A percentile compares a stretch with the other conserved stretches of the same genome.
These are phyloP conservation scores for Linum trigynum DNA, from an alignment of 345 rosid species.

Conservation along the genomic window DNA sequence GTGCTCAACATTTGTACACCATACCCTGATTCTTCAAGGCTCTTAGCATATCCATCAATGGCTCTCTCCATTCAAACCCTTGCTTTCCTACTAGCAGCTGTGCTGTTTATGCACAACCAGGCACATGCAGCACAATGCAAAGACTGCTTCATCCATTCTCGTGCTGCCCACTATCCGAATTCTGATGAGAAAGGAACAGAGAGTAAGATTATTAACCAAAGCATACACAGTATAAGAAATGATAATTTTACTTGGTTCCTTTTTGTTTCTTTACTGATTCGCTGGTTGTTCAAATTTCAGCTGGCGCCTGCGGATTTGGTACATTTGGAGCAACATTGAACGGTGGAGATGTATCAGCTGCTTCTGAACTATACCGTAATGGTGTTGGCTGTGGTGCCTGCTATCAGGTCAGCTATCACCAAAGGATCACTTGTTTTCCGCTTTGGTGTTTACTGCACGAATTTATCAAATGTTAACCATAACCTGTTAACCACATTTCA, in stretches of 20 bases:
- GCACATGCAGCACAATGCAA: conserved; percentile 39
- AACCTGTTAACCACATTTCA: background rate
- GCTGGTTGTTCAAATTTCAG: conserved; percentile 16
- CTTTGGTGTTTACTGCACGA: background rate
- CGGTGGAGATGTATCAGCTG: conserved; percentile 63
- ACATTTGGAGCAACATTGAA: conserved; percentile 58
- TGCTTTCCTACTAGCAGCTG: conserved; percentile 15
- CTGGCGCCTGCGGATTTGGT: conserved; percentile 60
- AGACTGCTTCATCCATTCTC: conserved; percentile 42
- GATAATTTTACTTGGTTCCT: background rate
- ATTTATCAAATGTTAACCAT: background rate
- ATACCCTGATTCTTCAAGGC: conserved; percentile 9
- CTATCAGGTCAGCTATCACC: conserved; percentile 41
- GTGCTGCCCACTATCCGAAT: conserved; percentile 48
- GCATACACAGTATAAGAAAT: background rate
- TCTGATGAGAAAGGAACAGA: conserved; percentile 48
- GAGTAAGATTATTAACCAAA: conserved; percentile 23
- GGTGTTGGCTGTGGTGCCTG: conserved; percentile 77
- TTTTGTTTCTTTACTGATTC: background rate
- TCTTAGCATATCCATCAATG: conserved; percentile 17
- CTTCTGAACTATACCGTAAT: conserved; percentile 45
- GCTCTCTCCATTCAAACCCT: conserved; percentile 25
- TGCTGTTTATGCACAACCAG: conserved; percentile 18
- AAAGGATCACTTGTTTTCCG: background rate
- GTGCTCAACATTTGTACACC: conserved; percentile 21